These are phyloP conservation scores for Lepidopterella palustris DNA, from an alignment of 495 filamentous ascomycete species.

Conservation along the genomic window DNA sequence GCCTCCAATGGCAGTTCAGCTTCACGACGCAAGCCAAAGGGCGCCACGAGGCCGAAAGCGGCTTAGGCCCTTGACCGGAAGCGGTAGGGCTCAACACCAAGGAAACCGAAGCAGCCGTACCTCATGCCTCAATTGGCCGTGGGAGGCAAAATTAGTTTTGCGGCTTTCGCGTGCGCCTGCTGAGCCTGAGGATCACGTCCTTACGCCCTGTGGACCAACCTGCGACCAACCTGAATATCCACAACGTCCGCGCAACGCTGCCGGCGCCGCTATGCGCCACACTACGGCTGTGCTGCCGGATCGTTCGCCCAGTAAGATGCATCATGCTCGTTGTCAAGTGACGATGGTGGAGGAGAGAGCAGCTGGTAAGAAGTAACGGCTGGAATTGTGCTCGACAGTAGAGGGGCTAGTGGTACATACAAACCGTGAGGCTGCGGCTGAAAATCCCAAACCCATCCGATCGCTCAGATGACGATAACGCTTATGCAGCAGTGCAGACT, in stretches of 20 bases:
- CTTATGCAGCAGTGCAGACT: slow-evolving; percentile 21
- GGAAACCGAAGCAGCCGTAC: slow-evolving; percentile 3
- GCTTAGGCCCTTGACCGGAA: slow-evolving; percentile 10
- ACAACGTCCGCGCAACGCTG: slow-evolving; percentile 9
- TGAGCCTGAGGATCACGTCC: slow-evolving; percentile 10
- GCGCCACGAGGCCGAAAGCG: slow-evolving; percentile 14
- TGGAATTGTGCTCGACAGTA: slow-evolving; percentile 20
- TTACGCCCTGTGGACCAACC: slow-evolving; percentile 4
- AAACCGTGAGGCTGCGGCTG: slow-evolving; percentile 24
- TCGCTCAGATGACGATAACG: slow-evolving; percentile 18
- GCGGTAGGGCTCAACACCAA: slow-evolving; percentile 18
- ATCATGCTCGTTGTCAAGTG: neutral
- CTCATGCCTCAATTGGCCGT: slow-evolving; percentile 12
- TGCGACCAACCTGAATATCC: slow-evolving; percentile 5
- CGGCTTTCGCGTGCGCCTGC: slow-evolving; percentile 19
- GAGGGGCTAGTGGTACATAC: slow-evolving; percentile 26
- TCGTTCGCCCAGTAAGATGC: slow-evolving; percentile 13
- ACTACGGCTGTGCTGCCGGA: slow-evolving; percentile 23
- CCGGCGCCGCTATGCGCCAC: slow-evolving; percentile 22
- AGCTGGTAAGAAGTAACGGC: slow-evolving; percentile 20
- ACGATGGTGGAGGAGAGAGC: neutral
- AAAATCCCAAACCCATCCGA: slow-evolving; percentile 4
- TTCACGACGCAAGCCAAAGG: neutral
- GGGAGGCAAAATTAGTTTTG: slow-evolving; percentile 19
- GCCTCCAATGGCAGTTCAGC: slow-evolving; percentile 25